These are phyloP conservation scores for Solioccasus polychromus DNA, from an alignment of 768 basidiomycete genomes.

Conservation along the genomic window DNA sequence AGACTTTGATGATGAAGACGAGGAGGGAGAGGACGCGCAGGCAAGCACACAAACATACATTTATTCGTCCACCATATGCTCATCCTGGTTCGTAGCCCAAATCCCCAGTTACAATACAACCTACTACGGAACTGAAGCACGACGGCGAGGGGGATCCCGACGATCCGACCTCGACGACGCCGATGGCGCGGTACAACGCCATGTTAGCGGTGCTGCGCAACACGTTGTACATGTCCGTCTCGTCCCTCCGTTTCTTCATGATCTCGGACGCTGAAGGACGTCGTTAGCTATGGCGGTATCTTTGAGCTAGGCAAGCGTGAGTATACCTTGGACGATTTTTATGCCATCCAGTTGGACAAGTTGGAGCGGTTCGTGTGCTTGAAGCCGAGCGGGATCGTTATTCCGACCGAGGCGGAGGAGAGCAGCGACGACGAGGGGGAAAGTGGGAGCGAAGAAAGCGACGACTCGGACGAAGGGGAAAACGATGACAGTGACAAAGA, in stretches of 20 bases:
- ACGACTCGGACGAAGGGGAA: slow-evolving; percentile 52
- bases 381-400: slow-evolving; percentile 59
- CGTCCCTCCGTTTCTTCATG: not conserved
- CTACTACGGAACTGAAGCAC: not conserved
- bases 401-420: slow-evolving; percentile 59
- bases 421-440: slow-evolving; percentile 63
- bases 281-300: slow-evolving; percentile 81
- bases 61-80: not conserved
- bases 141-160: slow-evolving; percentile 50
- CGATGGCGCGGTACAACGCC: slow-evolving; percentile 77
- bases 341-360: slow-evolving; percentile 79
- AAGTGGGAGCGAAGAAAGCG: slow-evolving; percentile 55
- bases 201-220: slow-evolving; percentile 86
- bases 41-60: not conserved
- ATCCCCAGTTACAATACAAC: not conserved
- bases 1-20: slow-evolving; percentile 9
- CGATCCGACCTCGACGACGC: slow-evolving; percentile 62
- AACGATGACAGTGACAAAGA: slow-evolving; percentile 24
- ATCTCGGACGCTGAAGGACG: not conserved
- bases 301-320: slow-evolving; percentile 80
- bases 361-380: slow-evolving; percentile 75
- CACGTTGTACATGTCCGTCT: slow-evolving; percentile 76
- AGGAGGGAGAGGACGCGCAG: slow-evolving; percentile 13
- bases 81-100: not conserved
- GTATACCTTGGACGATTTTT: slow-evolving; percentile 88